Conservation (phyloP, 2,329 filamentous ascomycete species). For the Calycina herbarum region DNA sequence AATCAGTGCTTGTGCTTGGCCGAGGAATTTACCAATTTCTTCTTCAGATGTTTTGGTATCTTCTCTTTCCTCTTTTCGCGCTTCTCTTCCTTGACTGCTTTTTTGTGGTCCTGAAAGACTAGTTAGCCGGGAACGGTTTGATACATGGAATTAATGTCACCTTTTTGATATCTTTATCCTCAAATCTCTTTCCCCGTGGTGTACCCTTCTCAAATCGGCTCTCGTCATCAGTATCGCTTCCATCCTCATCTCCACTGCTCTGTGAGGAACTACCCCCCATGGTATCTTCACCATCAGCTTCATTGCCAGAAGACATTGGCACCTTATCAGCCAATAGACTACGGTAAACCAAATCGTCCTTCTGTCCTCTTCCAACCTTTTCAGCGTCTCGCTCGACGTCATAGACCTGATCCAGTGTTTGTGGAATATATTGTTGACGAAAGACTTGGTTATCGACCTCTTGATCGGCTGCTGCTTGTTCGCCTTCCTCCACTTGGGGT, state of each 20-base stretch:
- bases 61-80: conserved; percentile 90
- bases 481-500: conserved; percentile 53
- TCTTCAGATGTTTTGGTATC: conserved; percentile 96
- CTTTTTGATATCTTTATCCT: conserved; percentile 89
- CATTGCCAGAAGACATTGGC: conserved; percentile 41
- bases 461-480: conserved; percentile 54
- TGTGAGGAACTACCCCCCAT: conserved; percentile 43
- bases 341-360: conserved; percentile 78
- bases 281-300: conserved; percentile 42
- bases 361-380: conserved; percentile 71
- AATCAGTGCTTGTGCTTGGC: conserved; percentile 37
- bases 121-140: conserved; percentile 14
- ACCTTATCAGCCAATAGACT: conserved; percentile 76
- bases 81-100: conserved; percentile 91
- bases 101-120: conserved; percentile 66
- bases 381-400: conserved; percentile 90
- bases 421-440: conserved; percentile 93
- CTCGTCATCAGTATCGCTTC: conserved; percentile 49
- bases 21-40: conserved; percentile 68
- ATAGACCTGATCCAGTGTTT: conserved; percentile 93
- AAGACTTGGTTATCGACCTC: conserved; percentile 91
- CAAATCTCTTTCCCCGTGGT: conserved; percentile 80
- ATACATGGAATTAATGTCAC: conserved; percentile 40
- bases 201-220: conserved; percentile 62
- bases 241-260: conserved; percentile 37